These are phyloP conservation scores for Saksenaea vasiformis DNA, from an alignment of 371 early-diverging fungal species.

Conservation along the genomic window DNA sequence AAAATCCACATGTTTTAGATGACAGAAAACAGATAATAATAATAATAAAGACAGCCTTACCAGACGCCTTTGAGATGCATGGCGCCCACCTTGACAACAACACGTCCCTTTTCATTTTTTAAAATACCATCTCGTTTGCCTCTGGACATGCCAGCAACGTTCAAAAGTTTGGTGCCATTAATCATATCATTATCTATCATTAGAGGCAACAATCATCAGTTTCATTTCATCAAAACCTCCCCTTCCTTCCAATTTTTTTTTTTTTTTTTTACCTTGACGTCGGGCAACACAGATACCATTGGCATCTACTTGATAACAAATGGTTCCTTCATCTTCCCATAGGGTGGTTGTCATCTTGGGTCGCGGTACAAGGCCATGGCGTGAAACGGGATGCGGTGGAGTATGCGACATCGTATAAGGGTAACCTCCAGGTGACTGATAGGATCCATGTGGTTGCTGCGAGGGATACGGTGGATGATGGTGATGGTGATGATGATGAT, in stretches of 20 bases:
- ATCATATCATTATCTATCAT: constrained; percentile 74
- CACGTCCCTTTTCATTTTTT: constrained; percentile 82
- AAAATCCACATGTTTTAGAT: no score
- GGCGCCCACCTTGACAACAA: constrained; percentile 81
- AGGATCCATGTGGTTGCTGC: background rate
- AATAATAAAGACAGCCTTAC: constrained; percentile 52
- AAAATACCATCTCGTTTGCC: constrained; percentile 85
- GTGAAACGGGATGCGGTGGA: background rate
- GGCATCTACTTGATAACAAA: constrained; percentile 79
- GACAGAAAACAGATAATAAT: no score
- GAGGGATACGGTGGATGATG: background rate
- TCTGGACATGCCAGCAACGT: constrained; percentile 84
- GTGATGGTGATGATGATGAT: background rate
- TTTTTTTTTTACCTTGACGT: constrained; percentile 60
- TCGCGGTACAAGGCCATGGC: constrained; percentile 28
- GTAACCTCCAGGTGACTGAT: background rate
- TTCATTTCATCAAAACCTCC: background rate
- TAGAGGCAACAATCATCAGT: background rate
- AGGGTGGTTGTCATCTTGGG: constrained; percentile 70
- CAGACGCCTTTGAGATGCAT: constrained; percentile 89
- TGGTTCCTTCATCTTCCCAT: constrained; percentile 82
- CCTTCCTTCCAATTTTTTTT: background rate
- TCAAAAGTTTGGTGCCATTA: constrained; percentile 83
- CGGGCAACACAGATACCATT: constrained; percentile 79
- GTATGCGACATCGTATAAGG: background rate